Evolutionary conservation across 2,329 filamentous ascomycete species (phyloP), one percentile per base, ranked within the genome.

Genomic region (Plenodomus lindquistii): DNA sequence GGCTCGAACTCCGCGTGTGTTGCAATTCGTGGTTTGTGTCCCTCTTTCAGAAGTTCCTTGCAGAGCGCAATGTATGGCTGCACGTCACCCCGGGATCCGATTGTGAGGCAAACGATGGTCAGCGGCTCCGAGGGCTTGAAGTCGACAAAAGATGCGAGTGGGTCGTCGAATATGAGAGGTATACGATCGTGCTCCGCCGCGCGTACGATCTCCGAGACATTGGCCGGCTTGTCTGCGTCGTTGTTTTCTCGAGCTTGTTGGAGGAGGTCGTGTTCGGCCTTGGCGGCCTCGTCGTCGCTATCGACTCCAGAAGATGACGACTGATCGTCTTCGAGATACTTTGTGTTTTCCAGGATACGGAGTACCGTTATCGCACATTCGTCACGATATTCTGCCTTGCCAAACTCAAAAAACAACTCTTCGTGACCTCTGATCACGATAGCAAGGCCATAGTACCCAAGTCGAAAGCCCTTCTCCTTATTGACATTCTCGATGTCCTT

Each of bases 11-110:
- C 93, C 19, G 79, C 81, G 69, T 99, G 94, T 0, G 94, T 97
- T 10, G 93, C 94, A 61, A 99, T 99, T 54, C 84, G 86, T 15
- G 88, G 83, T 52, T 82, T 84, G 72, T 99, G 94, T 0, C 94
- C 94, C 60, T 99, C 92, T 0, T 87, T 88, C 36, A 95, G 73
- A 1, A 99, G 77, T 0, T 89, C 91, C 67, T 96, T 97, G 76
- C 94, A 97, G 1, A 99, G 79, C 0, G 94, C 91, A 69, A 99
- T 97, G 69, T 97, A 99, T 1, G 94, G 94, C 70, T 99, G 94
- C 3, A 99, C 93, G 68, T 99, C 94, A 19, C 94, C 94, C 50
- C 94, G 83, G 11, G 93, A 97, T 15, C 94, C 94, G 54, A 99
- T 99, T 0, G 94, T 99, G 31, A 99, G 77, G 68, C 94, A 99